These are phyloP conservation scores for Penicillium sclerotigenum DNA, from an alignment of 2,329 filamentous ascomycete species.

Conservation along the genomic window DNA sequence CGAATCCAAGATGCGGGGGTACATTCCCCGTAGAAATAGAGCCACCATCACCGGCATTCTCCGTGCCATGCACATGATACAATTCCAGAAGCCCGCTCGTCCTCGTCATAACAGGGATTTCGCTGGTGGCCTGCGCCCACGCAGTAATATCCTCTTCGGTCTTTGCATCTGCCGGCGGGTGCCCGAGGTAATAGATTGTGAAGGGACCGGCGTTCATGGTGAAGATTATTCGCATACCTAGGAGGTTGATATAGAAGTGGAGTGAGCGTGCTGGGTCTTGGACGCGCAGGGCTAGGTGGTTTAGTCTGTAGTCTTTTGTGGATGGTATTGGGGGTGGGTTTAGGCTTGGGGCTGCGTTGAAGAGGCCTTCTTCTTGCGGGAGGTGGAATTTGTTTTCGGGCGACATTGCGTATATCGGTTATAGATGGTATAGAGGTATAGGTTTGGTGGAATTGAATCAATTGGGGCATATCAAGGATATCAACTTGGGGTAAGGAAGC, in stretches of 20 bases:
- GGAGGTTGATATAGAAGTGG: conserved; percentile 39
- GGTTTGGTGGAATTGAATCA: background rate
- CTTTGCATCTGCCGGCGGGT: conserved; percentile 32
- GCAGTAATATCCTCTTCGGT: conserved; percentile 22
- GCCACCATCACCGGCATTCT: conserved; percentile 14
- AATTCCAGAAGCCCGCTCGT: conserved; percentile 38
- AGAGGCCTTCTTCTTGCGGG: conserved; percentile 27
- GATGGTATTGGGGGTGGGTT: conserved; percentile 26
- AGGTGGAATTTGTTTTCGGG: conserved; percentile 8
- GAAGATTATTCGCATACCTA: conserved; percentile 42
- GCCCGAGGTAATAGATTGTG: conserved; percentile 42
- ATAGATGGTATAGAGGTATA: background rate
- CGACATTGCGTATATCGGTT: conserved; percentile 3
- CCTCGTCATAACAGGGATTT: conserved; percentile 26
- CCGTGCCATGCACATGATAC: conserved; percentile 38
- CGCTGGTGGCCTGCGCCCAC: conserved; percentile 31
- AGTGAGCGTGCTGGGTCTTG: conserved; percentile 34
- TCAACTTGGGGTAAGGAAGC: background rate
- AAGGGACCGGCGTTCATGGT: conserved; percentile 41
- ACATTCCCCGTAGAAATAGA: conserved; percentile 32
- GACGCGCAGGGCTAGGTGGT: conserved; percentile 40
- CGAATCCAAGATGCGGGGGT: conserved; percentile 38
- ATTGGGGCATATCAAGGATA: background rate
- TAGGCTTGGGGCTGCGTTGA: conserved; percentile 31
- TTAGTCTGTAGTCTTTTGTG: conserved; percentile 37